Conservation (phyloP, 2,329 filamentous ascomycete species). For the Phyllosticta paracitricarpa region DNA sequence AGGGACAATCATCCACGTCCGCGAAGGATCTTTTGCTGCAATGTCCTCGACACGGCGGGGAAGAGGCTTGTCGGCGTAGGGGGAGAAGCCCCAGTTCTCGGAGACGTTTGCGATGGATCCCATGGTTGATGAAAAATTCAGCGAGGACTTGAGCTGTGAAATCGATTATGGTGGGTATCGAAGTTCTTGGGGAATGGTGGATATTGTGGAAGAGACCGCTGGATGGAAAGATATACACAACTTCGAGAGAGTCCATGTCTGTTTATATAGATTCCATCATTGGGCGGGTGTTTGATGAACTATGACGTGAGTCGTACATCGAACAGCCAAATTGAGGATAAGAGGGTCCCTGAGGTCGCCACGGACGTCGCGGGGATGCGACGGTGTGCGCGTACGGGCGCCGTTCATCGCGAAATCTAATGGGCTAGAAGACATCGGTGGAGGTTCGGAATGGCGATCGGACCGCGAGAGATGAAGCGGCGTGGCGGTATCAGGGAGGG, state of each 20-base stretch:
- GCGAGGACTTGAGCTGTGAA: not conserved
- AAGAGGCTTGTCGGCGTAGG: constrained; percentile 2
- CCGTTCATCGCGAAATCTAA: not conserved
- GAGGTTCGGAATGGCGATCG: not conserved
- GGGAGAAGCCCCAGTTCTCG: constrained; percentile 1
- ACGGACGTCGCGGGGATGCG: not conserved
- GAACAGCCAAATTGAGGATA: not conserved
- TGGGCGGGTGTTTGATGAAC: not conserved
- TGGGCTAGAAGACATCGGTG: not conserved
- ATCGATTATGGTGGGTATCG: not conserved
- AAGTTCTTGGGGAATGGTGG: not conserved
- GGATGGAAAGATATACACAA: not conserved
- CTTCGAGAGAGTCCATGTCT: not conserved
- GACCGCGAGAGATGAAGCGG: not conserved
- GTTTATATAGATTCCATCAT: not conserved
- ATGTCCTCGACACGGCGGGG: constrained; percentile 7
- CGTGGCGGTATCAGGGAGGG: not conserved
- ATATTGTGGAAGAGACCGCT: not conserved
- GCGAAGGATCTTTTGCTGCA: constrained; percentile 4
- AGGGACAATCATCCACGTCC: constrained; percentile 3
- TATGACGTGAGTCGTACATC: not conserved
- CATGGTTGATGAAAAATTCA: not conserved
- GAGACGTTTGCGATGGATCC: constrained; percentile 2
- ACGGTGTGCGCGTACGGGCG: not conserved
- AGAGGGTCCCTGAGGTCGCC: not conserved